Base-by-base conservation (phyloP, 2,329 filamentous ascomycete species). In the Periglandula ipomoeae region DNA sequence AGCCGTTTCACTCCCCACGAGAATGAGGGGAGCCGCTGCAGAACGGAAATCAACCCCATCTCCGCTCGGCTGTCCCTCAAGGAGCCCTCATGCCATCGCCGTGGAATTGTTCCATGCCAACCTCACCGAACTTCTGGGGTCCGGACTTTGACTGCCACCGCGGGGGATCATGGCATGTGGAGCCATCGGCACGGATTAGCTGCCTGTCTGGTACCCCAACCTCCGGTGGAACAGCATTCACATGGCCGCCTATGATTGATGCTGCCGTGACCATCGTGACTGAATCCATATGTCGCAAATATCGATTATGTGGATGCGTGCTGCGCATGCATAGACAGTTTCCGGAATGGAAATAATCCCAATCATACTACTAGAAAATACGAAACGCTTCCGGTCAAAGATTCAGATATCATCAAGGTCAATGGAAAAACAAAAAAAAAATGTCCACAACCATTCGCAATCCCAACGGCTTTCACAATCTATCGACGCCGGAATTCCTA, bases 111-210 rank as follows among this genome's bases (percentile, higher is more conserved):
- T 32, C 30, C 13, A 19, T n/a, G 35, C n/a, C n/a, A 20, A 17
- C 9, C n/a, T 38, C 17, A 19, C 35, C 39, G 39, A 42, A 24
- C 22, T 42, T 20, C 20, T 10, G 8, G 20, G 15, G 22, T 42
- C 19, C 22, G 35, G 35, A 10, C 35, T 7, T 4, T 24, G 13
- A 15, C 17, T 17, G 8, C 20, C 39, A 23, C 19, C 20, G 8
- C 20, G 39, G 38, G 15, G 38, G 22, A 23, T 27, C 20, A 23
- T 54, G 58, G 61, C 59, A 62, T 59, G 59, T 49, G 58, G 50
- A 47, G 52, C 49, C 46, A 49, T 37, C 19, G 10, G 30, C 22
- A 6, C 23, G 44, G 34, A 23, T 15, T 22, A 23, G 45, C 44
- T 46, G 38, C 35, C 20, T 42, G 20, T 11, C 13, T 42, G 13